Evolutionary conservation across 2,329 filamentous ascomycete genomes (phyloP), one percentile per base, ranked within the genome.

Genomic region (Ophiocordyceps camponoti-saundersi): DNA sequence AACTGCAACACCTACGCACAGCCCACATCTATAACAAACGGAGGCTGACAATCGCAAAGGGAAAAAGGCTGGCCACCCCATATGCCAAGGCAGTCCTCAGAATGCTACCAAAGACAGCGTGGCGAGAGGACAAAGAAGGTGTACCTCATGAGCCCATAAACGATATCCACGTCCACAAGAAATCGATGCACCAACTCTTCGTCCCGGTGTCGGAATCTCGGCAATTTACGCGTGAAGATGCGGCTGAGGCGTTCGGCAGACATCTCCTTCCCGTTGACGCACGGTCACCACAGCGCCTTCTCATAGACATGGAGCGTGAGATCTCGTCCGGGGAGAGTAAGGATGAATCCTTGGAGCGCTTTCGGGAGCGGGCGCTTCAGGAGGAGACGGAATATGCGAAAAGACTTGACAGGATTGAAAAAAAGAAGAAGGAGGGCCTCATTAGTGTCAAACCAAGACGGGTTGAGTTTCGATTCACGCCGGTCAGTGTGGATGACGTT

Each of bases 81-180:
- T 95, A 95, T 62, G 73, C 82, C 22, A 74, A 75, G 48, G 85
- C 87, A 12, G 72, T 96, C 22, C 70, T 86, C 55, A 65, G 68
- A 32, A 94, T 95, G 88, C 69, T 96, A 6, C 88, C 87, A 3
- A 73, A 72, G 47, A 85, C 78, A n/a, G 65, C 66, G 60, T 80
- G 58, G 63, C 72, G 50, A 69, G 70, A 47, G 58, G 69, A 54
- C 58, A 71, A 55, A 65, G 76, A 66, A 62, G 60, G 61, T 5
- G 23, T 44, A 18, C 63, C 68, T 0, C 74, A 77, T 54, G 76
- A 82, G 62, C 67, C 74, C 21, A 75, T 81, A 61, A 81, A 80
- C 59, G 78, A 81, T 59, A 64, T 82, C 20, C 71, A 77, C 54
- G 69, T 78, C n/a, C 78, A 81, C 61, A 68, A 68, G 45, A 65